phyloP scores from a whole-genome alignment of 371 early-diverging fungal species.

The Lichtheimia ornata region DNA sequence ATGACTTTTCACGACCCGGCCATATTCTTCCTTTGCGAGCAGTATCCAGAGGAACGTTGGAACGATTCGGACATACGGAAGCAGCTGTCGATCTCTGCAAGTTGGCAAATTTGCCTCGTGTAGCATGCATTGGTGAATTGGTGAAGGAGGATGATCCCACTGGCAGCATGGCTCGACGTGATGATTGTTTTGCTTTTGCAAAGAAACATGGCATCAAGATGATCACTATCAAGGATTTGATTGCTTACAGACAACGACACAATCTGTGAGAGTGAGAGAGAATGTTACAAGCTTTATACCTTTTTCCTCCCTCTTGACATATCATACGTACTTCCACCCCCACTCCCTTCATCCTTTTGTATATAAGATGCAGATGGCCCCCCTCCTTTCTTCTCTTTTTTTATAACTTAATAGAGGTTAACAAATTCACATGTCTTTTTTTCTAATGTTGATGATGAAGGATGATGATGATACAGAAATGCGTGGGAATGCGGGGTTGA shows the following conservation, averaged over 20 bases:
- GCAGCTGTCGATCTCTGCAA: slow-evolving; percentile 89
- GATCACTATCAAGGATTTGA: slow-evolving; percentile 88
- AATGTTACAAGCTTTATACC: background rate
- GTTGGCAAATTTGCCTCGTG: slow-evolving; percentile 79
- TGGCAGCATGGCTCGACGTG: slow-evolving; percentile 92
- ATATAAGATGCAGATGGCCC: background rate
- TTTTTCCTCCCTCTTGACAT: background rate
- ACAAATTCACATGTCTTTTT: no score
- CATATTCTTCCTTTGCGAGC: slow-evolving; percentile 93
- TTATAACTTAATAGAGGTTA: background rate
- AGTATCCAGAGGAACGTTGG: slow-evolving; percentile 76
- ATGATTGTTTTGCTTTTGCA: slow-evolving; percentile 87
- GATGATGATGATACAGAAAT: background rate
- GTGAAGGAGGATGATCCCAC: slow-evolving; percentile 77
- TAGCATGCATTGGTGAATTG: slow-evolving; percentile 91
- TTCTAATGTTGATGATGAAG: no score
- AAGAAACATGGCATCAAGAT: slow-evolving; percentile 80
- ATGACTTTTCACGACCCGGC: slow-evolving; percentile 89
- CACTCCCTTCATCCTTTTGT: background rate
- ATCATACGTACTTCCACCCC: background rate
- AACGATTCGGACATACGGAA: slow-evolving; percentile 93
- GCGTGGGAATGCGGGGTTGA: background rate
- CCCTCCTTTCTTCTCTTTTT: background rate
- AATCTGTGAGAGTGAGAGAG: slow-evolving; percentile 9
- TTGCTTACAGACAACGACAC: slow-evolving; percentile 54